Base-by-base conservation (phyloP, 768 basidiomycete genomes). In the Amylocystis lapponica region DNA sequence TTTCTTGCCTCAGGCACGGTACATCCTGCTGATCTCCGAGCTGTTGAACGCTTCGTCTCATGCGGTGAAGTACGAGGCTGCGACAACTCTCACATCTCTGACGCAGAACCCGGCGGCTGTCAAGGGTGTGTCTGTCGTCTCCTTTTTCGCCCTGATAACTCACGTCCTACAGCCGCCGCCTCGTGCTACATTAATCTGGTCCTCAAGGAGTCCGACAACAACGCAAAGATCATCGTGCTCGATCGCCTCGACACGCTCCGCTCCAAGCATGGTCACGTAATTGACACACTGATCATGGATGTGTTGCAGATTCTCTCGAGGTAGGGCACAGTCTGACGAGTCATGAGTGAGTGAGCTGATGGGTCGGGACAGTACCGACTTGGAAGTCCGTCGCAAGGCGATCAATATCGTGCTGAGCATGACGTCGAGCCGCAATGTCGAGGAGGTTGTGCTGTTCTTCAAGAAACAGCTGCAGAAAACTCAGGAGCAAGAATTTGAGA, bases 391-490 rank as follows among this genome's bases (percentile, higher is more conserved):
- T 45, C 75, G 87, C 47, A 97, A 96, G 64, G 93, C 94, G 5
- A 81, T 95, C 47, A 74, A 69, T 44, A 89, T 97, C 49, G 90
- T 92, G 11, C 66, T 98, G 41, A 89, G 82, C 61, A 90, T 98
- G 86, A 88, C 92, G 0, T 86, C 89, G 13, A 88, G 87, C 53
- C 71, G 94, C 39, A 99, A 96, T 50, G 92, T 97, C 12, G 96
- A 98, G 58, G 96, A 98, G 39, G 91, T 98, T 1, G 94, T 95
- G 1, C 60, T 86, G 3, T 95, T 96, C 78, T 72, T 99, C 56
- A 98, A 98, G 76, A 99, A 98, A 64, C 94, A 98, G 58, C 72
- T 99, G n/a, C 80, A 87, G 55, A 83, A 81, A 60, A 98, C 95
- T 0, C 81, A 96, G 53, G 93, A 95, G 53, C 76, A 82, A 31